Percentiles rank a stretch among this genome's conserved stretches.
Evolutionary conservation across 148 eudicot genomes (phyloP).

Genomic region (Limonium bicolor): DNA sequence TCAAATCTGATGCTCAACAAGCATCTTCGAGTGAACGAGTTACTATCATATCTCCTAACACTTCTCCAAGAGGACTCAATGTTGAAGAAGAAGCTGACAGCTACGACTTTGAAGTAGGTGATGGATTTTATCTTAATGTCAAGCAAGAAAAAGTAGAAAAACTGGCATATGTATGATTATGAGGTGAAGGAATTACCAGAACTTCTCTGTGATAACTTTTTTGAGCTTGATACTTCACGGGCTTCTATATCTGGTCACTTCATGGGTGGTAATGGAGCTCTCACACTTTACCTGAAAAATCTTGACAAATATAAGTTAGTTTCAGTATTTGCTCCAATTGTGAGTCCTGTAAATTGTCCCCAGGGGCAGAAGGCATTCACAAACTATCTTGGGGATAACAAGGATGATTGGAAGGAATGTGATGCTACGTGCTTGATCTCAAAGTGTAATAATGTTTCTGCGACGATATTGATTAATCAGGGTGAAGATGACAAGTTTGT

Average conservation of each 20-base stretch:
- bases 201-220: slow-evolving; percentile 58
- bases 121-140: neutral
- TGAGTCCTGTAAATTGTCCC: slow-evolving; percentile 66
- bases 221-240: slow-evolving; percentile 62
- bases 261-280: slow-evolving; percentile 97
- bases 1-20: slow-evolving; percentile 93
- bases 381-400: slow-evolving; percentile 70
- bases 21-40: slow-evolving; percentile 73
- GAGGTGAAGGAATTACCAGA: slow-evolving; percentile 81
- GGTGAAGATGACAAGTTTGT: slow-evolving; percentile 80
- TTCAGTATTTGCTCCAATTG: slow-evolving; percentile 78
- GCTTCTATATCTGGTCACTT: slow-evolving; percentile 92
- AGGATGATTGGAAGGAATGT: slow-evolving; percentile 80
- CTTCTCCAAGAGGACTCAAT: slow-evolving; percentile 72
- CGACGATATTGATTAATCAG: slow-evolving; percentile 89
- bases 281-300: slow-evolving; percentile 80
- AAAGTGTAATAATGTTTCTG: slow-evolving; percentile 44
- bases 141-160: slow-evolving; percentile 87
- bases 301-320: slow-evolving; percentile 92
- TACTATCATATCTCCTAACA: slow-evolving; percentile 22
- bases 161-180: slow-evolving; percentile 93
- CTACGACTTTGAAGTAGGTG: slow-evolving; percentile 98
- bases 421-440: too few relatives aligned
- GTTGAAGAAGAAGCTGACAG: slow-evolving; percentile 96
- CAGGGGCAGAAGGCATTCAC: slow-evolving; percentile 96